Base-by-base conservation (phyloP, 2,329 filamentous ascomycete species). In the Trichophyton verrucosum region DNA sequence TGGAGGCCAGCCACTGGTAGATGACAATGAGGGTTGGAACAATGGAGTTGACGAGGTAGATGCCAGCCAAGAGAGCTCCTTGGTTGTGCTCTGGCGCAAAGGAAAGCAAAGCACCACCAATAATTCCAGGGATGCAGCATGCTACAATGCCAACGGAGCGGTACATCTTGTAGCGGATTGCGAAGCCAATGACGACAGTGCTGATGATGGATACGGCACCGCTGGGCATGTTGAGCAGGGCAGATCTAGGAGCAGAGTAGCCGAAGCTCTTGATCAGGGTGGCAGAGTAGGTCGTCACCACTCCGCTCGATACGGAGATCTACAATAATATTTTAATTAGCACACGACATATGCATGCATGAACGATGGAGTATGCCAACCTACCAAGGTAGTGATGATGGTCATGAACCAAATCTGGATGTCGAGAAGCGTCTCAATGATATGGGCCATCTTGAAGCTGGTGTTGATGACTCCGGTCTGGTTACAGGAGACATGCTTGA, bases 211-310 rank as follows among this genome's bases (percentile, higher is more conserved):
- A 69, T 7, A 80, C 71, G 4, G 72, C 70, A 7, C 77, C 77
- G 3, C 71, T 71, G 0, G 78, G 78, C 30, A 76, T 75, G 22
- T 74, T 76, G n/a, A 80, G 67, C 27, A 80, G 66, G 0, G 76
- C 73, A 11, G 75, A 73, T 58, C 76, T 61, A 42, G 73, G 72
- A 15, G 72, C 68, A 1, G 71, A 73, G 62, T 77, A 79, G 5
- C 77, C 77, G 51, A 77, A 76, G 13, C 71, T 71, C 47, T 63
- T 65, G 44, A 72, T 72, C 13, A 80, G 71, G 8, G 76, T 77
- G 1, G 73, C 70, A 9, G 73, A 75, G 64, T 77, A 79, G 33
- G 74, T 77, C 17, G 72, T 75, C 13, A 79, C 70, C 3, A 76
- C 76, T 11, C 76, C 77, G 59, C 76, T 78, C 0, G 75, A 75